Evolutionary conservation across 2,329 filamentous ascomycete genomes (phyloP), one percentile per base, ranked within the genome.

Genomic region (Dactylellina cionopaga): DNA sequence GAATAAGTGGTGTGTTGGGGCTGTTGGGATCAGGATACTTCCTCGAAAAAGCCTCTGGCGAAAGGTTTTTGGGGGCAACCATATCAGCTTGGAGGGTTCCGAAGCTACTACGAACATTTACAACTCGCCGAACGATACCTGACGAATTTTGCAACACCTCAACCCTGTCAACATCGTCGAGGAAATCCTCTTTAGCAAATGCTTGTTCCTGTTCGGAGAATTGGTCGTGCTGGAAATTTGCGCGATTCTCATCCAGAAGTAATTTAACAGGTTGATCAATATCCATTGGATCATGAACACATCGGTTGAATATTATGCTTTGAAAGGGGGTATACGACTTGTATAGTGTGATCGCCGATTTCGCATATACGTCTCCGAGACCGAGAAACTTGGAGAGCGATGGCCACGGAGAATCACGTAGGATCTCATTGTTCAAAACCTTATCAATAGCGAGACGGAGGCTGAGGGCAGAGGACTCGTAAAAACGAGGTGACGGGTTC

Each of bases 301-400:
- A 47, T 29, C 35, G n/a, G 15, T 49, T 49, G 46, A 72, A 55
- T 19, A 29, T 41, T n/a, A 72, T 54, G 15, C 47, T 65, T n/a
- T 65, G 25, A 24, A 51, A 65, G 0, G 25, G 27, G 3, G 68
- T 44, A 29, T 47, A 65, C 2, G 22, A 29, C n/a, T 35, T 54
- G 33, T 65, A 72, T 15, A 65, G 39, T 6, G 44, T 55, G 35
- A 72, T 64, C 4, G 46, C 44, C 3, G 68, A 65, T 49, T 49
- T 64, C 9, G 58, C 44, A 43, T 54, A 59, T 0, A 72, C 19
- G 24, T 72, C 68, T 9, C 27, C 35, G 1, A 64, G 2, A 3
- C 22, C 35, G 6, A 49, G 22, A n/a, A 19, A 54, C 9, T 22
- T 13, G 2, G 13, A 15, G 11, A 22, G 31, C 0, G 5, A 7